A percentile compares a stretch with the other conserved stretches of the same genome.
These are phyloP conservation scores for Cercospora zeina DNA, from an alignment of 2,329 filamentous ascomycete genomes.

Conservation along the genomic window DNA sequence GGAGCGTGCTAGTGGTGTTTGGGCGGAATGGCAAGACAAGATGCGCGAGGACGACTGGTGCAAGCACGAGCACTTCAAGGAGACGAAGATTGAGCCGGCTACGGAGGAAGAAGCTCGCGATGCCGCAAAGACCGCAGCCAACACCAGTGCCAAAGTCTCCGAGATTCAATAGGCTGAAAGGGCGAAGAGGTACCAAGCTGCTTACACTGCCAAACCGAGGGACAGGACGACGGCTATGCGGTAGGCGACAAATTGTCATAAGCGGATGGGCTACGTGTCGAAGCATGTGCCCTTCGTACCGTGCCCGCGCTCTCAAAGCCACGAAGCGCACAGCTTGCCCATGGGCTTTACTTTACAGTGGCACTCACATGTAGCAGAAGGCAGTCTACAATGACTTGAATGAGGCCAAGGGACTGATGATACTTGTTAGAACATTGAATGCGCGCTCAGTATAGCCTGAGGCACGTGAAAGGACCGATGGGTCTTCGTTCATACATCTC, in stretches of 20 bases:
- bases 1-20: slow-evolving; percentile 56
- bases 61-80: slow-evolving; percentile 6
- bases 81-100: neutral
- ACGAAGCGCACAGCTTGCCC: neutral
- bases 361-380: neutral
- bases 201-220: neutral
- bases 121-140: slow-evolving; percentile 6
- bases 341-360: neutral
- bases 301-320: neutral
- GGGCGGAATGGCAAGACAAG: slow-evolving; percentile 57
- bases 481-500: too few species aligned
- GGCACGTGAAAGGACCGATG: too few species aligned
- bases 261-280: neutral
- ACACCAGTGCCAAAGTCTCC: neutral
- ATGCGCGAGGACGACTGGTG: slow-evolving; percentile 61
- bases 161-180: neutral
- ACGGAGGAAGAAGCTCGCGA: slow-evolving; percentile 9
- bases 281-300: neutral
- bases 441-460: too few species aligned
- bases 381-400: neutral
- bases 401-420: neutral
- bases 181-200: slow-evolving; percentile 5
- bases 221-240: neutral
- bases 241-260: neutral
- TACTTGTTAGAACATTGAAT: too few species aligned